These are phyloP conservation scores for Pneumocystis oryctolagi DNA, from an alignment of 1,139 yeast species.

Conservation along the genomic window DNA sequence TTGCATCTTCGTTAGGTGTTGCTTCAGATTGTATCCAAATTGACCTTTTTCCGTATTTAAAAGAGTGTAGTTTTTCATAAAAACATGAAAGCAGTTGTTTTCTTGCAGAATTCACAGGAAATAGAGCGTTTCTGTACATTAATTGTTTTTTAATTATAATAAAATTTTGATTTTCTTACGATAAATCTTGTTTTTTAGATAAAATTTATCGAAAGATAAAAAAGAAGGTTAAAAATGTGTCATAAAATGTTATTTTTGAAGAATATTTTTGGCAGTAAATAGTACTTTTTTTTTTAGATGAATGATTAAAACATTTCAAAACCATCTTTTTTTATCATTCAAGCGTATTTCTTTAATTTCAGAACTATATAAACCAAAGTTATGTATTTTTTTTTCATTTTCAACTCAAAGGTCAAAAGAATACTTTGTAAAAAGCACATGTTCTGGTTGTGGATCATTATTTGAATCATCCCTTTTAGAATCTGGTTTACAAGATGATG, in stretches of 20 bases:
- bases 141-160: background rate
- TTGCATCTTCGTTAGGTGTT: conserved; percentile 86
- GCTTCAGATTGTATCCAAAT: conserved; percentile 38
- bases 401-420: background rate
- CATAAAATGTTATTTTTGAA: too few relatives aligned
- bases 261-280: background rate
- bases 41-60: background rate
- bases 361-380: background rate
- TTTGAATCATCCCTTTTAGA: background rate
- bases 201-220: background rate
- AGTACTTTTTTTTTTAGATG: background rate
- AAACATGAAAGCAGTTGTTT: background rate
- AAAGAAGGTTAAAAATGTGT: too few relatives aligned
- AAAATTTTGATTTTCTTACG: background rate
- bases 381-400: background rate
- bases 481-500: background rate
- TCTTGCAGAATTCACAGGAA: background rate
- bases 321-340: background rate
- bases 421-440: background rate
- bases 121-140: background rate
- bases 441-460: background rate
- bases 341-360: background rate
- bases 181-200: background rate
- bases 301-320: background rate
- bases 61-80: background rate